phyloP scores from a whole-genome alignment of 2,329 filamentous ascomycete genomes.

The Beauveria sp. region DNA sequence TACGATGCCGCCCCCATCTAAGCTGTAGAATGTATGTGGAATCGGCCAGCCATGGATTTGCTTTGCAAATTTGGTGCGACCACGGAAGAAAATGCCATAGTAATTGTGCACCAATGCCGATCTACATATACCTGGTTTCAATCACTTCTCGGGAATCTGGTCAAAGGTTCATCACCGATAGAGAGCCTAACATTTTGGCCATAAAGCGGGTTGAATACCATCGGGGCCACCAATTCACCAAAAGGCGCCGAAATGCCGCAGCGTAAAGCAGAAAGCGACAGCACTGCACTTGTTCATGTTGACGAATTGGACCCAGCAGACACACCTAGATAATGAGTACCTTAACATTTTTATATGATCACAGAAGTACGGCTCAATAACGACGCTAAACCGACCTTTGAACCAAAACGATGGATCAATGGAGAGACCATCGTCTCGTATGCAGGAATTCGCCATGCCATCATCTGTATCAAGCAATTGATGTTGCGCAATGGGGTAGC shows the following conservation, averaged over 20 bases:
- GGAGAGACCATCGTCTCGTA: neutral
- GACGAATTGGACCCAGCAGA: neutral
- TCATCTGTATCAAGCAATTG: conserved; percentile 5
- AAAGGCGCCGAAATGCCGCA: neutral
- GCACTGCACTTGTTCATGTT: neutral
- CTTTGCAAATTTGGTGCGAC: neutral
- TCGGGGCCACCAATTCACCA: neutral
- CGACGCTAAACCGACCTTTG: neutral
- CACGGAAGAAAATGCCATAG: neutral
- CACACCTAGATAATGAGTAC: neutral
- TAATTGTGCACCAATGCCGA: neutral
- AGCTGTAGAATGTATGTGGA: neutral
- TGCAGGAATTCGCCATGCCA: neutral
- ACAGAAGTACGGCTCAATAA: neutral
- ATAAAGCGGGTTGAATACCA: neutral
- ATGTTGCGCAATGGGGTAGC: neutral
- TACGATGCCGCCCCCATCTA: neutral
- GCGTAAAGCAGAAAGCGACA: neutral
- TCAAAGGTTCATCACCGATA: neutral
- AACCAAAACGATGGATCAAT: neutral
- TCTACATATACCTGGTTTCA: neutral
- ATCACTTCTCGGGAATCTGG: neutral
- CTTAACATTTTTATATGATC: neutral
- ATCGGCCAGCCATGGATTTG: neutral
- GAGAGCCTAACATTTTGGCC: neutral